Evolutionary conservation across 1,284 basidiomycete species (phyloP).

Genomic region (Ustilago bromivora): DNA sequence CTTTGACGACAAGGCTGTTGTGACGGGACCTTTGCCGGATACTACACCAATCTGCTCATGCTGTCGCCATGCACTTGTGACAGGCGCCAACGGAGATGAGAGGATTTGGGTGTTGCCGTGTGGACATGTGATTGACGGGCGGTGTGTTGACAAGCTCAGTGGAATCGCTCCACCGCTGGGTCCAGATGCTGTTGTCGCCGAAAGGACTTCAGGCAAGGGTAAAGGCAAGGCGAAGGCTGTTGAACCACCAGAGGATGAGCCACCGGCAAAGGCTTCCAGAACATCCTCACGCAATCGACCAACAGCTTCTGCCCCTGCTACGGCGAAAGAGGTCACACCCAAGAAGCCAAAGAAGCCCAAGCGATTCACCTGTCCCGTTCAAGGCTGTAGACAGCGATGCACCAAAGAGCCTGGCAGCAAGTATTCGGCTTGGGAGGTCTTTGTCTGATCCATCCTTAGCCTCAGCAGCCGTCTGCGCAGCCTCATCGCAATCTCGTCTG

Average conservation of each 20-base stretch:
- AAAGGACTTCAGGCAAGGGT: conserved; percentile 5
- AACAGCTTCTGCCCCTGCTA: conserved; percentile 4
- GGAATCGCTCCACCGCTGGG: conserved; percentile 9
- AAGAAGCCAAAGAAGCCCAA: conserved; percentile 41
- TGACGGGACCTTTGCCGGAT: conserved; percentile 58
- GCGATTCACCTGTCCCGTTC: conserved; percentile 59
- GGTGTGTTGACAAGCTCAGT: conserved; percentile 56
- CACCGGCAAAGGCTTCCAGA: conserved; percentile 19
- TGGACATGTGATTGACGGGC: conserved; percentile 64
- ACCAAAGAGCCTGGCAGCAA: conserved; percentile 49
- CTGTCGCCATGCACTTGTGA: conserved; percentile 56
- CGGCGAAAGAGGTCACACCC: conserved; percentile 8
- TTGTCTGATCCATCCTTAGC: conserved; percentile 8
- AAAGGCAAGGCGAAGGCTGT: conserved; percentile 43
- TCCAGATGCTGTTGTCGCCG: background rate
- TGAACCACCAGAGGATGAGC: conserved; percentile 24
- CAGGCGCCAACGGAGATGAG: conserved; percentile 50
- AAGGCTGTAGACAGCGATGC: conserved; percentile 59
- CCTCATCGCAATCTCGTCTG: background rate
- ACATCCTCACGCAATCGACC: conserved; percentile 19
- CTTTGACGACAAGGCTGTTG: conserved; percentile 54
- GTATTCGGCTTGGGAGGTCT: conserved; percentile 43
- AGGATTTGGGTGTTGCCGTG: conserved; percentile 63
- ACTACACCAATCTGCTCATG: conserved; percentile 63
- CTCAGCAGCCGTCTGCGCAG: background rate